Evolutionary conservation across 2,329 filamentous ascomycete species (phyloP).

Genomic region (Colletotrichum tanaceti): DNA sequence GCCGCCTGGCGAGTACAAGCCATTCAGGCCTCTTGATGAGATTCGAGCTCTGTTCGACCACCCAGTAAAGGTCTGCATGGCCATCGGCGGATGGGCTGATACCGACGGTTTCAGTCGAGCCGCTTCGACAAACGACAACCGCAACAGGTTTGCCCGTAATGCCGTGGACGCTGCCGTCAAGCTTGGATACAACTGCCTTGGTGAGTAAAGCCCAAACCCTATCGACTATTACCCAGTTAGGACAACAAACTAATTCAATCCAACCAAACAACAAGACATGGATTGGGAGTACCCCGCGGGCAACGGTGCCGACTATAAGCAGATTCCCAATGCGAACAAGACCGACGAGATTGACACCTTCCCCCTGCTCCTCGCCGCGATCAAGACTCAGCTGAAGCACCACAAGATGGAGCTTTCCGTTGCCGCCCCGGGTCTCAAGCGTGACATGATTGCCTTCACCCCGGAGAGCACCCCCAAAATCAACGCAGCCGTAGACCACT

Average conservation of each 20-base stretch:
- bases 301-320: conserved; percentile 77
- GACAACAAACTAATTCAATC: background rate
- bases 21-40: conserved; percentile 64
- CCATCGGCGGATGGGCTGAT: conserved; percentile 75
- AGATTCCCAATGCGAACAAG: conserved; percentile 68
- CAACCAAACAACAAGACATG: conserved; percentile 58
- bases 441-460: conserved; percentile 77
- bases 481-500: conserved; percentile 69
- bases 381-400: conserved; percentile 68
- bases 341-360: conserved; percentile 70
- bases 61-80: conserved; percentile 69
- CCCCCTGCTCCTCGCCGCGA: conserved; percentile 68
- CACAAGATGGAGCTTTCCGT: conserved; percentile 69
- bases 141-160: conserved; percentile 67
- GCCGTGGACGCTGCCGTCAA: conserved; percentile 64
- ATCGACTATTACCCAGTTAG: background rate
- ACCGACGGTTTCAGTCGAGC: conserved; percentile 65
- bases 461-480: conserved; percentile 67
- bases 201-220: conserved; percentile 50
- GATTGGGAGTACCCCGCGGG: conserved; percentile 75
- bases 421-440: conserved; percentile 71
- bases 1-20: conserved; percentile 55
- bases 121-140: conserved; percentile 59
- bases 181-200: conserved; percentile 70
- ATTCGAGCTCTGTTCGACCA: conserved; percentile 64